Evolutionary conservation across 805 yeast genomes (phyloP), one percentile per base, ranked within the genome.

Genomic region (Nakazawaea populi): DNA sequence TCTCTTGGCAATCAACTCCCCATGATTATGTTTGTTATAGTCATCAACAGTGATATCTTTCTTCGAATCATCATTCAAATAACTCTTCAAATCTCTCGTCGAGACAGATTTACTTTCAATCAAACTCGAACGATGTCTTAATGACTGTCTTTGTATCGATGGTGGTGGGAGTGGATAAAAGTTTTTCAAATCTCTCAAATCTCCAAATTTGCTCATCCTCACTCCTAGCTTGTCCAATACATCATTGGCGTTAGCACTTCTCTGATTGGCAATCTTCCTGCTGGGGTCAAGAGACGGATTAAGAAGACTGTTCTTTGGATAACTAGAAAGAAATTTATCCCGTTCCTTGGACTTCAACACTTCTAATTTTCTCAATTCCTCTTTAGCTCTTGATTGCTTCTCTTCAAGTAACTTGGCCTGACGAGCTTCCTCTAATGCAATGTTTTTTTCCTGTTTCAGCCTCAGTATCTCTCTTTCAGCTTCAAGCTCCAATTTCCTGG

Each of bases 211-310:
- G 29, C 60, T 60, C 56, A 64, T 48, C 12, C 60, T 54, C 30
- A 64, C 65, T n/a, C 68, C 68, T 46, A 64, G 53, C 39, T 59
- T 62, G 38, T 56, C 54, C 32, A 64, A 52, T 1, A 63, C 68
- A 2, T 54, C 41, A 10, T 59, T 53, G 10, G 66, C 64, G 47
- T 51, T 52, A 7, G n/a, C 34, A 31, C 54, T 49, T 27, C 40
- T 44, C 27, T 47, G 51, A 11, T 27, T 44, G 4, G 18, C 5
- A 18, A 52, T 9, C 37, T 39, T 46, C 39, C 34, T 49, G 37
- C 30, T 35, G 12, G 67, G 64, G 38, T 64, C 67, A 24, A 64
- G 49, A 10, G 63, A 61, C 5, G 60, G 50, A 30, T 12, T 40
- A 6, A 4, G 28, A 28, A 41, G 10, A 11, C 37, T 37, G 30